Conservation (phyloP, 2,329 filamentous ascomycete species). For the Orbilia quercus region DNA sequence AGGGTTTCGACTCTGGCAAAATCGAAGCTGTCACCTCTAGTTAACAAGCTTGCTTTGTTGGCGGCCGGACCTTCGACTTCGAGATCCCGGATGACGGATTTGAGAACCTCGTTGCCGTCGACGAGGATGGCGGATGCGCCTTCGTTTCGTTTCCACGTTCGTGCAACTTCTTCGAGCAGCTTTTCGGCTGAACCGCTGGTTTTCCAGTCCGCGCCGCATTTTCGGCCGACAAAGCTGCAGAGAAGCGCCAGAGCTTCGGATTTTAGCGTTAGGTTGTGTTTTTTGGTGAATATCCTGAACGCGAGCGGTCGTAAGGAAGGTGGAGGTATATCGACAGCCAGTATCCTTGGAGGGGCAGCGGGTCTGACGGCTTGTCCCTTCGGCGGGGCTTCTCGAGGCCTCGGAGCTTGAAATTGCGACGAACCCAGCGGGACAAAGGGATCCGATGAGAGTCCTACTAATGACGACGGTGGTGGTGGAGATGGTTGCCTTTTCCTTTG, state of each 20-base stretch:
- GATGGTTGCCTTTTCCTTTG: constrained; percentile 60
- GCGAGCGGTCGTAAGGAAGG: constrained; percentile 88
- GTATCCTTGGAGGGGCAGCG: constrained; percentile 66
- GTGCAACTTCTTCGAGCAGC: constrained; percentile 89
- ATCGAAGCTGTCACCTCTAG: constrained; percentile 57
- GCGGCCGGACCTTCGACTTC: constrained; percentile 68
- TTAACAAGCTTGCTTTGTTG: constrained; percentile 65
- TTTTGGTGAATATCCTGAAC: constrained; percentile 96
- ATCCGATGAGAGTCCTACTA: constrained; percentile 59
- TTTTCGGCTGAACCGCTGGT: constrained; percentile 93
- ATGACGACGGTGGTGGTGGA: constrained; percentile 63
- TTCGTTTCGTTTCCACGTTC: constrained; percentile 84
- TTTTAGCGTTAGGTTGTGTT: constrained; percentile 91
- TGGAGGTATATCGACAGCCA: constrained; percentile 89
- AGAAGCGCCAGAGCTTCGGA: constrained; percentile 86
- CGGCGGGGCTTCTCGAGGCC: constrained; percentile 40
- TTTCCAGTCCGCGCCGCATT: constrained; percentile 95
- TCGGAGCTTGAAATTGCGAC: constrained; percentile 49
- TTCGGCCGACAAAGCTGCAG: constrained; percentile 87
- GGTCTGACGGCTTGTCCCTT: constrained; percentile 45
- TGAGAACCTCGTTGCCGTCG: constrained; percentile 80
- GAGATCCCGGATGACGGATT: constrained; percentile 82
- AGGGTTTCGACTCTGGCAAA: constrained; percentile 49
- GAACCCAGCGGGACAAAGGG: constrained; percentile 47
- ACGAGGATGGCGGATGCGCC: constrained; percentile 82